Percentiles rank a stretch among this genome's conserved stretches.
phyloP scores from a whole-genome alignment of 768 basidiomycete species.

The Dioszegia crocea region DNA sequence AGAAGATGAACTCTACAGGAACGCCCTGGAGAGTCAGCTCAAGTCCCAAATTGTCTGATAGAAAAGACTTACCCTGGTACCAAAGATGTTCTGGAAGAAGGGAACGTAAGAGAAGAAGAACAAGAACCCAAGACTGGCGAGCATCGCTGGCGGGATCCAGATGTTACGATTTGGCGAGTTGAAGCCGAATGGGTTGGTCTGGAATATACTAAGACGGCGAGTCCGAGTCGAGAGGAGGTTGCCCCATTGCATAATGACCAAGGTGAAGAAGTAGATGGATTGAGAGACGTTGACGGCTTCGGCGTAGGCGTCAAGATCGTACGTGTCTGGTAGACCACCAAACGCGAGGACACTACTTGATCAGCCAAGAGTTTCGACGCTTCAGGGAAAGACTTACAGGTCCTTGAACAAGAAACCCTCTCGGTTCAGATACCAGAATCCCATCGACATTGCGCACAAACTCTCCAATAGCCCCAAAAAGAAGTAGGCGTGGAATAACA shows the following conservation, averaged over 20 bases:
- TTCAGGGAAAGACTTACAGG: conserved; percentile 17
- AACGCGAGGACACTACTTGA: conserved; percentile 45
- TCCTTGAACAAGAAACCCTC: conserved; percentile 37
- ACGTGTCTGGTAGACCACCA: conserved; percentile 53
- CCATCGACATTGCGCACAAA: conserved; percentile 56
- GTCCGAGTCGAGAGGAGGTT: conserved; percentile 60
- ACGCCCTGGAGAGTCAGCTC: conserved; percentile 27
- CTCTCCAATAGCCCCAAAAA: conserved; percentile 58
- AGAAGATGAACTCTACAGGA: conserved; percentile 55
- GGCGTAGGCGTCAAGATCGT: conserved; percentile 46
- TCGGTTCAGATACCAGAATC: conserved; percentile 55
- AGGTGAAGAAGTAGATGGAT: conserved; percentile 53
- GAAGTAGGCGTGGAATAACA: conserved; percentile 59
- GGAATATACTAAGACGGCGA: conserved; percentile 58
- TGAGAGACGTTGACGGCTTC: conserved; percentile 55
- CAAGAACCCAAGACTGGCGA: conserved; percentile 53
- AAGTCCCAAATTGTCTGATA: not conserved
- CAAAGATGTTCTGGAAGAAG: conserved; percentile 57
- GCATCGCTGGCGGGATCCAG: conserved; percentile 56
- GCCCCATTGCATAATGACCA: conserved; percentile 63
- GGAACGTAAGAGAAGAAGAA: conserved; percentile 52
- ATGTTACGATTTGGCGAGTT: conserved; percentile 49
- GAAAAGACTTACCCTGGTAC: conserved; percentile 53
- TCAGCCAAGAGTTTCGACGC: not conserved
- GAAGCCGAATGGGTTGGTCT: conserved; percentile 54